Base-by-base conservation (phyloP, 495 filamentous ascomycete genomes). In the Chaetomium fimeti region DNA sequence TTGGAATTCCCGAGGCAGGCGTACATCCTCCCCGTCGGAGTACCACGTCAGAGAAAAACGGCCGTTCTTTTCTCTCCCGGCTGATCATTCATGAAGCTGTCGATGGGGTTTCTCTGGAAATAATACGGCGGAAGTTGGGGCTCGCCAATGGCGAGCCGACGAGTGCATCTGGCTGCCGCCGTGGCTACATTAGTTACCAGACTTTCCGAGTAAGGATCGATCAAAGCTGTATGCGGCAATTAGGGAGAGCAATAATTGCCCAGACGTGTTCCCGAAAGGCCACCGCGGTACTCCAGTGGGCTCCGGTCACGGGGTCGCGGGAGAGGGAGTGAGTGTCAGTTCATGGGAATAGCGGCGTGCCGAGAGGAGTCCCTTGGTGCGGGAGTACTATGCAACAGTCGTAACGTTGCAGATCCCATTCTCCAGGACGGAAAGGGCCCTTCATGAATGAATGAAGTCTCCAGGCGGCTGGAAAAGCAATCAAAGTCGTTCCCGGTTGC, bases 401-500 rank as follows among this genome's bases (percentile, higher is more conserved):
- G 71, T 68, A 71, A 71, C 67, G 69, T 71, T 73, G 69, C 66
- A 73, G 61, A 71, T 70, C 43, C 12, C 43, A 47, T 66, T 58
- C 55, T 48, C 60, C 61, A 61, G 60, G 48, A 62, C 66, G 65
- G 65, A 58, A 73, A 66, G 63, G 61, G 65, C 66, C 65, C 63
- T 69, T 66, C 13, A 48, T 27, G 51, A 61, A 57, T 47, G 27
- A 43, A 45, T 49, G 51, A 18, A 43, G 13, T 16, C 40, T 15
- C 63, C 60, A 66, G 63, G 52, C 62, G 65, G 63, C 63, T 24
- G 57, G 61, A 59, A 69, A 66, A 38, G 62, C 57, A 70, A 68
- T 65, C 40, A 70, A 69, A 24, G 57, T 20, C 54, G 64, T 70
- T 68, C 70, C 65, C 70, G 68, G 70, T 68, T 67, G 66, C 54